Percentiles rank a stretch among this genome's conserved stretches.
Conservation (phyloP, 108 stramenopile species). For the Poteriospumella lacustris region DNA sequence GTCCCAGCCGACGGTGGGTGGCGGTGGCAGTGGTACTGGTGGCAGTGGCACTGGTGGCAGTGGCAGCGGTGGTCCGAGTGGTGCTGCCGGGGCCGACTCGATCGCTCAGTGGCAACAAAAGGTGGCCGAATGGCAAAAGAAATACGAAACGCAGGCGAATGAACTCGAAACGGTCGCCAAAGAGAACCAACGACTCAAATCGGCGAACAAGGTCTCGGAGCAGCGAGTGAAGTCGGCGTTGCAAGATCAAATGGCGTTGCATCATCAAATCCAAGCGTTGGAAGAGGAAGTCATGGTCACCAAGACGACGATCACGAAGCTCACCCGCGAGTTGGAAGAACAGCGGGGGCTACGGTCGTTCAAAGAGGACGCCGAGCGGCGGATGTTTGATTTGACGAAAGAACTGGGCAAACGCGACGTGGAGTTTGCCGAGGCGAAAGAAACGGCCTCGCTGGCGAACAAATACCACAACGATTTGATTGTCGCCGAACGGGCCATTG, state of each 20-base stretch:
- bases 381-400: not conserved
- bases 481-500: not conserved
- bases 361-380: not conserved
- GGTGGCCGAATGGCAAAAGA: not conserved
- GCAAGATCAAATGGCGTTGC: conserved; percentile 11
- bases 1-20: not conserved
- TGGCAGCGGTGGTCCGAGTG: not conserved
- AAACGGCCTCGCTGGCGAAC: not conserved
- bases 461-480: conserved; percentile 2
- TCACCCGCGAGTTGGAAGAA: conserved; percentile 5
- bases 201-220: not conserved
- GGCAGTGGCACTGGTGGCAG: not conserved
- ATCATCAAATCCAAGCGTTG: not conserved
- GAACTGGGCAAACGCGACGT: not conserved
- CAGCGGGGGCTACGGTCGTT: not conserved
- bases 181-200: not conserved
- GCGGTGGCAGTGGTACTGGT: not conserved
- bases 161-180: not conserved
- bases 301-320: not conserved
- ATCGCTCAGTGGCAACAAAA: not conserved
- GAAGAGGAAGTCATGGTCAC: not conserved
- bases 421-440: not conserved
- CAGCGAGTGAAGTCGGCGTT: not conserved
- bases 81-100: not conserved
- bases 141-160: not conserved